Conservation (phyloP, 495 filamentous ascomycete genomes). For the Aspergillus bertholletiae region DNA sequence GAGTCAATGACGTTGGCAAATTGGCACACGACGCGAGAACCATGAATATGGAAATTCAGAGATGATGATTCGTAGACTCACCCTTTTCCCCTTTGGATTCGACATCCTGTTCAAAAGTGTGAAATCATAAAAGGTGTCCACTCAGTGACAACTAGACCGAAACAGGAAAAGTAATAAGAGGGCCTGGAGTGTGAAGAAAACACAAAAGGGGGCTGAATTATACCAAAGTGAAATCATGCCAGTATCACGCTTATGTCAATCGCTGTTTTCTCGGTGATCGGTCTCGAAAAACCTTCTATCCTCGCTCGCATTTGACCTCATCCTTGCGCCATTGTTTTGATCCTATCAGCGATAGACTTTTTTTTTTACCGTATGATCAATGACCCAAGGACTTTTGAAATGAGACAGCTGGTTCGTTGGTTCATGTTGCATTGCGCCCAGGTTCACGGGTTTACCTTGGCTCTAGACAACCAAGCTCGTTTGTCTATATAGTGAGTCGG, state of each 20-base stretch:
- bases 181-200: neutral
- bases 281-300: neutral
- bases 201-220: neutral
- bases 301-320: neutral
- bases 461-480: neutral
- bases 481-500: no score
- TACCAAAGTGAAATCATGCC: neutral
- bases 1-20: constrained; percentile 7
- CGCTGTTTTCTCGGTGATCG: neutral
- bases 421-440: neutral
- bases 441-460: neutral
- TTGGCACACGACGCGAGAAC: neutral
- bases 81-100: neutral
- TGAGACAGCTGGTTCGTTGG: neutral
- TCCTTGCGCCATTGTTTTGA: constrained; percentile 10
- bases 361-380: constrained; percentile 5
- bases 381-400: constrained; percentile 5
- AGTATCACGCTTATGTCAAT: neutral
- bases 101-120: no score
- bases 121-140: no score
- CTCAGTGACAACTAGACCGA: no score
- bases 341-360: constrained; percentile 2
- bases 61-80: neutral
- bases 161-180: neutral
- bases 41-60: neutral